Evolutionary conservation across 768 basidiomycete species (phyloP), one percentile per base, ranked within the genome.

Genomic region (Tylopilus sp.): DNA sequence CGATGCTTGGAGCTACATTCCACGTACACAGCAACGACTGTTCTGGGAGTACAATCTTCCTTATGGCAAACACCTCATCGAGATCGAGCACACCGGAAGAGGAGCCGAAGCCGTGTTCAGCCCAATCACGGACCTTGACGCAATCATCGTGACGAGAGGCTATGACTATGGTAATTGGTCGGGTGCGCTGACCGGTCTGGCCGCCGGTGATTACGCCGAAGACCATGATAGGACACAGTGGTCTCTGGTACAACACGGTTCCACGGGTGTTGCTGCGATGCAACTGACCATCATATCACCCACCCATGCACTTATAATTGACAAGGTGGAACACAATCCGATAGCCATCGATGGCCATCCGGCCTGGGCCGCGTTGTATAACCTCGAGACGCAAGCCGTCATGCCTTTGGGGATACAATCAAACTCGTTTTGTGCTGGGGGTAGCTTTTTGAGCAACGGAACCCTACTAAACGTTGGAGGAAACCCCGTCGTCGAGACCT

Each of bases 241-340:
- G 89, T 73, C 74, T 15, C 64, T 91, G 30, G 66, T 65, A 28
- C 83, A 87, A 66, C 73, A 77, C 46, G 89, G 89, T 13, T 75
- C 79, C 17, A 89, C 86, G 13, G 89, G 89, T 15, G 85, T 91
- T 12, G 73, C 81, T 51, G 89, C 88, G 3, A 90, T 90, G 88
- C 88, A 91, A 64, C 64, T 91, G 51, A 73, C 74, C 6, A 69
- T 91, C 51, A 74, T 91, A 55, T 91, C 88, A 4, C 61, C 78
- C 15, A 80, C 78, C 9, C 86, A 88, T 57, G 88, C 81, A 15
- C 67, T 91, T 55, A 75, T 92, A 44, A 64, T 92, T 35, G 89
- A 92, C 77, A 91, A 91, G 68, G 88, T 90, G 22, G 88, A 90
- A 64, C 88, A 91, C 67, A 91, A 92, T 61, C 89, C 88, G 28